Base-by-base conservation (phyloP, 2,329 filamentous ascomycete genomes). In the Exophiala dermatitidis region DNA sequence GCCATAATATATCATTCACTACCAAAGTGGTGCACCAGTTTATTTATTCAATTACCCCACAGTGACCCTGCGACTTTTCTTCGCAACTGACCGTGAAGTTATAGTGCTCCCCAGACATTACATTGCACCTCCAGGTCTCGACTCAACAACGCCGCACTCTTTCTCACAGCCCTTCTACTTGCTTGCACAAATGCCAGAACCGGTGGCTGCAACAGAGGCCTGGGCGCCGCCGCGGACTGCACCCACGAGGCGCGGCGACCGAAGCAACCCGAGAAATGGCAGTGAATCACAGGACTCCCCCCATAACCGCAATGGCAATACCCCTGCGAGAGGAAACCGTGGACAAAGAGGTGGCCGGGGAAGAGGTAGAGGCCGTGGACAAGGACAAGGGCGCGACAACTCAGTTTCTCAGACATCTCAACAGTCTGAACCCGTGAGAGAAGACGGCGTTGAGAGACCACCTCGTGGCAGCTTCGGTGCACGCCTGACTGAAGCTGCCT, bases 321-420 rank as follows among this genome's bases (percentile, higher is more conserved):
- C 48, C 47, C 42, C 33, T 6, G 37, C 53, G 28, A 52, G 48
- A 49, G 46, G 50, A 28, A 26, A 32, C 9, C 50, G 56, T 40
- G 54, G 58, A 30, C 36, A 51, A 51, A 56, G 55, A 52, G 46
- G 58, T 52, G 58, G 58, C 7, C 51, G 54, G 53, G 48, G 83
- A 81, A 56, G 81, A 87, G 64, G 83, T 91, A 60, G 89, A 95
- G 60, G 85, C 86, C 64, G 82, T 87, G 63, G 85, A 87, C 73
- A 90, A 95, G 75, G 90, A 84, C 63, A 72, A 86, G 59, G 83
- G 79, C 64, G 74, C 95, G 80, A 85, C 77, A 55, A 90, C 96
- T 30, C 48, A 8, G 12, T 52, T 36, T 43, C 52, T 33, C 29
- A 50, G 33, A 48, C 33, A 33, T 38, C 58, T n/a, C 42, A 50